Base-by-base conservation (phyloP, 2,329 filamentous ascomycete species). In the Phialocephala sp. region DNA sequence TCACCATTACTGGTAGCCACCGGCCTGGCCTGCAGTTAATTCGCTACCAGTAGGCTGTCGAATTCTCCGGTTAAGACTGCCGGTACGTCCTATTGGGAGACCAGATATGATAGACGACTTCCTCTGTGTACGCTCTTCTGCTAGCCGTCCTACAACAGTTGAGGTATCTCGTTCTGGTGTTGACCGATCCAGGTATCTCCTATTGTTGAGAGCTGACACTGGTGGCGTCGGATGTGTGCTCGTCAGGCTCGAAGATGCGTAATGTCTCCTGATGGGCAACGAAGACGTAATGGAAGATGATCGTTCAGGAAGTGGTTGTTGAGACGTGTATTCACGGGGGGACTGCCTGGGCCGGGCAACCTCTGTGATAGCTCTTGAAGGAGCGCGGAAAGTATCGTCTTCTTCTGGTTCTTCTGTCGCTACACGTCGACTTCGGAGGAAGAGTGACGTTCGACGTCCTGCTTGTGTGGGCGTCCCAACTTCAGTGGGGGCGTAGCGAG, bases 361-460 rank as follows among this genome's bases (percentile, higher is more conserved):
- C n/a, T 90, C 87, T 0, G 86, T 89, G 41, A 80, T 77, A 4
- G 86, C 86, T 27, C 88, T 81, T 4, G 87, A 88, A 0, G 86
- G 85, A 2, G 83, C 80, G n/a, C 84, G 82, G 68, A 84, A 82
- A 37, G 81, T 79, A n/a, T 74, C 66, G 22, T 84, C 82, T 54
- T 75, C 75, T 45, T 75, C 73, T 20, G 66, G 72, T 59, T 77
- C 76, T 65, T 76, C 76, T 14, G 76, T 74, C 6, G 61, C 69
- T 36, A 64, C 73, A 59, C 74, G 75, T 59, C 72, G 70, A 59
- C 60, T 69, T 55, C 75, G 68, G 37, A 85, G 73, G 2, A 88
- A 77, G 4, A 87, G 84, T 1, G 86, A 88, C 63, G 86, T 84
- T 24, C 87, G 81, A 22, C 81, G 83, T 66, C 45, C 83, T 2